Base-by-base conservation (phyloP, 257 asterid genomes). In the Plectranthus barbatus region DNA sequence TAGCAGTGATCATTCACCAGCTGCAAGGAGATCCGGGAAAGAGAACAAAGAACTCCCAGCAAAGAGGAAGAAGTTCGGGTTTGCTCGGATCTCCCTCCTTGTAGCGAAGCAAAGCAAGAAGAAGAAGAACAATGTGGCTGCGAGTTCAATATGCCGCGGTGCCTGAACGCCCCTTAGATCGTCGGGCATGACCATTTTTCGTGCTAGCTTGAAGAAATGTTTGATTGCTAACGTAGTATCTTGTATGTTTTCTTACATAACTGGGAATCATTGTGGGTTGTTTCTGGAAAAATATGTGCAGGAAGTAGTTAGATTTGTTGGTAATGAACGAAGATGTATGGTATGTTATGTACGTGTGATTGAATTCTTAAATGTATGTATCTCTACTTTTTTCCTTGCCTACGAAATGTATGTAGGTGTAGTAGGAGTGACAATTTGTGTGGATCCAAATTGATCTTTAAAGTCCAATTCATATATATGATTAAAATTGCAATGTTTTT, bases 61-160 rank as follows among this genome's bases (percentile, higher is more conserved):
- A 0, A 90, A 90, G 93, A 90, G 97, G 53, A 93, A 86, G 91
- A 87, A 85, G 77, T 84, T 86, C 15, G 88, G 91, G 1, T 78
- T 91, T 51, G 72, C 80, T 56, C 76, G 81, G 72, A 93, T 93
- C 31, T 85, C 97, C 0, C 84, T 80, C 12, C 81, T 87, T 6
- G 90, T 81, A 49, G 68, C 88, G 2, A 87, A 86, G 77, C 95
- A 85, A 37, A 83, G 78, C 63, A 82, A 79, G 87, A 83, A 89
- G 81, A 89, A 83, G 85, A 85, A 83, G 83, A 83, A 2, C 29
- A 37, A 36, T 78, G 68, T 66, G 44, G 71, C 49, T 36, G 64
- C 73, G 24, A 51, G 56, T 21, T 72, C 82, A 4, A 55, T 26
- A 5, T 26, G 31, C 5, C 31, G 31, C 5, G 31, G 31, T 5